phyloP scores from a whole-genome alignment of 441 rosid genomes.

The Raphanus hybrid region DNA sequence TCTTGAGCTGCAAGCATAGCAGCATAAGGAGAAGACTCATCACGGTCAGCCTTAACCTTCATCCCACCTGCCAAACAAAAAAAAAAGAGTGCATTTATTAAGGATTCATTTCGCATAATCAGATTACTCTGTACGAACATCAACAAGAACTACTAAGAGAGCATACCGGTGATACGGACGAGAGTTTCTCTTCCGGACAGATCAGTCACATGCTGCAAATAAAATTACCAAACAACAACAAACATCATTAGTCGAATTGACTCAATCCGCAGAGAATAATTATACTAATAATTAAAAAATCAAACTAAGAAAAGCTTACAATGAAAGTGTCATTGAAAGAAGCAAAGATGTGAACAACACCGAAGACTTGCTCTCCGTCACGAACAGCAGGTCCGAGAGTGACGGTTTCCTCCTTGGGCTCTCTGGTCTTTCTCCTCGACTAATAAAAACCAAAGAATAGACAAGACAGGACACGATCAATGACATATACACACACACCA shows the following conservation, averaged over 20 bases:
- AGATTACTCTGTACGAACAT: not conserved
- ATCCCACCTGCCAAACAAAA: conserved; percentile 63
- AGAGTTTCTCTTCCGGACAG: conserved; percentile 7
- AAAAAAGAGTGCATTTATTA: too few relatives aligned
- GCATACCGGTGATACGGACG: not conserved
- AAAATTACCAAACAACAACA: not conserved
- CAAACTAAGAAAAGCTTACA: not conserved
- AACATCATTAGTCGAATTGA: not conserved
- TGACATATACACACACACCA: not conserved
- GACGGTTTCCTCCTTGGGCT: conserved; percentile 5
- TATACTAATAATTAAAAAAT: not conserved
- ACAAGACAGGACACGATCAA: too few relatives aligned
- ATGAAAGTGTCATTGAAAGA: conserved; percentile 5
- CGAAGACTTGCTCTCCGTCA: not conserved
- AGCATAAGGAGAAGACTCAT: conserved; percentile 92
- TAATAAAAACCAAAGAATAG: not conserved
- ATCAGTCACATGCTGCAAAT: conserved; percentile 4
- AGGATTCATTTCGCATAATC: not conserved
- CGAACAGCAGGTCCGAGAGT: conserved; percentile 2
- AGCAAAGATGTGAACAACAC: conserved; percentile 12
- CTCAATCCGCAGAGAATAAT: not conserved
- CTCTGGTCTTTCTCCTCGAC: conserved; percentile 10
- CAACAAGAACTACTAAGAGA: not conserved
- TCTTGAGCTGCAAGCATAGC: conserved; percentile 95
- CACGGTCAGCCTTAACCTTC: conserved; percentile 92